Percentiles rank a stretch among this genome's conserved stretches.
Evolutionary conservation across 2,329 filamentous ascomycete species (phyloP).

Genomic region (Sclerotinia minor): DNA sequence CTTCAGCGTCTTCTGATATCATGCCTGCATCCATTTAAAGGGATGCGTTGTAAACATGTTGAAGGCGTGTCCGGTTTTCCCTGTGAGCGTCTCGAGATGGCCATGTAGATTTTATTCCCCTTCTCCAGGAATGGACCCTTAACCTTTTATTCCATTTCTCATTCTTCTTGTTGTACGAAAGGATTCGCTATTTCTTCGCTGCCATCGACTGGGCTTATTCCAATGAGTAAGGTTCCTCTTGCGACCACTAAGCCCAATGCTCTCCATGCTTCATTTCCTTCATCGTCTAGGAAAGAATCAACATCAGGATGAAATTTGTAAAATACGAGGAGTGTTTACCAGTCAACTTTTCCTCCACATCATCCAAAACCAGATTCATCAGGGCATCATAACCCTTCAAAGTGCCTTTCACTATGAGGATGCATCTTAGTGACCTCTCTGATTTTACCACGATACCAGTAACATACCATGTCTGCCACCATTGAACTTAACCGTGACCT

Average conservation of each 20-base stretch:
- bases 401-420: constrained; percentile 70
- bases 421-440: not conserved
- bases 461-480: constrained; percentile 84
- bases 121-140: not conserved
- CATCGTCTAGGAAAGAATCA: constrained; percentile 65
- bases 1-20: not conserved
- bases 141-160: constrained; percentile 29
- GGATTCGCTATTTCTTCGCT: constrained; percentile 96
- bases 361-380: constrained; percentile 96
- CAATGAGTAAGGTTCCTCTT: constrained; percentile 85
- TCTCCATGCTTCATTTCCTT: constrained; percentile 77
- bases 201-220: constrained; percentile 89
- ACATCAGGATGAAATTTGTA: constrained; percentile 10
- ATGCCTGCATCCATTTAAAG: not conserved
- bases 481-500: constrained; percentile 93
- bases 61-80: not conserved
- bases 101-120: not conserved
- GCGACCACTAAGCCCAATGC: constrained; percentile 77
- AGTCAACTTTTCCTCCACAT: constrained; percentile 85
- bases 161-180: constrained; percentile 73
- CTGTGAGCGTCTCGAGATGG: not conserved
- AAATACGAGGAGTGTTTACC: constrained; percentile 55
- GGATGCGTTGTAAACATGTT: constrained; percentile 2
- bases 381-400: constrained; percentile 95
- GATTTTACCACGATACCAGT: not conserved